A percentile compares a stretch with the other conserved stretches of the same genome.
These are phyloP conservation scores for Pterula multifida DNA, from an alignment of 1,284 basidiomycete species.

Conservation along the genomic window DNA sequence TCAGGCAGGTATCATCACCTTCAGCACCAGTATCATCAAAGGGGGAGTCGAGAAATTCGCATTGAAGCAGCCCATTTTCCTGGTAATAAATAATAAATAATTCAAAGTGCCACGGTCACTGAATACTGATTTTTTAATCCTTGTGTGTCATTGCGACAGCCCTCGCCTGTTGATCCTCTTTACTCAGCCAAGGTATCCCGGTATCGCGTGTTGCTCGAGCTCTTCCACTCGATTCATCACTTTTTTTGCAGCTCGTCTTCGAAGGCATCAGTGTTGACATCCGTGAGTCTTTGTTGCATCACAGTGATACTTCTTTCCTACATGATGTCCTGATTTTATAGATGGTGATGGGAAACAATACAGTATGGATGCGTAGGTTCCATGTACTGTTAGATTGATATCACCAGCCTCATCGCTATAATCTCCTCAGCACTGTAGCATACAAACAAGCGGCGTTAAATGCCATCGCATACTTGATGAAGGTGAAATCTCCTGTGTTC, in stretches of 20 bases:
- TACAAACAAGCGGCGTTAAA: conserved; percentile 74
- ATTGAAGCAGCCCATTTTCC: conserved; percentile 65
- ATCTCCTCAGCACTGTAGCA: conserved; percentile 49
- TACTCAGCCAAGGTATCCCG: conserved; percentile 50
- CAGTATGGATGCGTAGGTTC: conserved; percentile 63
- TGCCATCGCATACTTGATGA: conserved; percentile 64
- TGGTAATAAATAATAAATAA: conserved; percentile 37
- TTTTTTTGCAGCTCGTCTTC: conserved; percentile 39
- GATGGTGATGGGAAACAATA: conserved; percentile 67
- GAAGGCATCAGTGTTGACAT: conserved; percentile 66
- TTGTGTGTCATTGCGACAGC: conserved; percentile 21
- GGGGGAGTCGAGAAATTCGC: conserved; percentile 66
- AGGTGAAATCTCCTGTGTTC: conserved; percentile 25
- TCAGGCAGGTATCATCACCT: conserved; percentile 66
- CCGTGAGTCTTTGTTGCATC: conserved; percentile 27
- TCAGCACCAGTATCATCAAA: conserved; percentile 66
- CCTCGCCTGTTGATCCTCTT: conserved; percentile 63
- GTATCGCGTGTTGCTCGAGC: neutral
- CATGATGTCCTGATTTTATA: conserved; percentile 13
- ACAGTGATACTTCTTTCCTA: neutral
- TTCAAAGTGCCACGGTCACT: neutral
- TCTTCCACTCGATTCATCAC: conserved; percentile 1
- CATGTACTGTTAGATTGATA: too few species aligned
- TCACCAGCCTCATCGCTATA: neutral
- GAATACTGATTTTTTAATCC: neutral